Conservation (phyloP, 306 rosid genomes). For the Castanea crenata region DNA sequence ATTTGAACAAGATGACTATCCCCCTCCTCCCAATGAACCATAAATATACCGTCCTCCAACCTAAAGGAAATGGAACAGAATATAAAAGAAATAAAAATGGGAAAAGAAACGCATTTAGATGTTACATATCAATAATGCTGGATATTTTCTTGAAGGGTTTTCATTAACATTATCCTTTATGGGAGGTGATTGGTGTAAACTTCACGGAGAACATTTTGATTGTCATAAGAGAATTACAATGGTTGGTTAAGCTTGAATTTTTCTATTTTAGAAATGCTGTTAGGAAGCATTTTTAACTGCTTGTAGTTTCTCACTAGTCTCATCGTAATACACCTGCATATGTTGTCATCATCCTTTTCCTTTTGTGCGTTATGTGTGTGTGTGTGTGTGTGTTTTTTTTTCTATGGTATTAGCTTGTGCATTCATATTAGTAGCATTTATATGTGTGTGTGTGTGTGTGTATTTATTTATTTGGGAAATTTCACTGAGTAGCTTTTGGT, state of each 20-base stretch:
- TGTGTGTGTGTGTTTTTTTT: no score
- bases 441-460: no score
- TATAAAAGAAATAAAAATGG: background rate
- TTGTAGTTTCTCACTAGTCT: background rate
- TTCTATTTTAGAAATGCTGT: background rate
- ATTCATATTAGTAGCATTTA: no score
- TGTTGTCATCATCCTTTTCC: no score
- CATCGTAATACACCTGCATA: no score
- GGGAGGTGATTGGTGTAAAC: background rate
- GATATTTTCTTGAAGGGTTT: background rate
- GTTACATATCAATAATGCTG: background rate
- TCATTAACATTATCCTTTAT: background rate
- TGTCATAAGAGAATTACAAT: background rate
- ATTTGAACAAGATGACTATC: background rate
- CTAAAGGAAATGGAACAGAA: background rate
- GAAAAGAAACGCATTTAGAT: background rate
- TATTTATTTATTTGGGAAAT: no score
- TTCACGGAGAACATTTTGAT: background rate
- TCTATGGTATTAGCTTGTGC: no score
- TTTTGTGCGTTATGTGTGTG: no score
- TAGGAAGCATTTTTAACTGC: background rate
- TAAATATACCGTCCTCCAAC: background rate
- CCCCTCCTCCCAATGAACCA: background rate
- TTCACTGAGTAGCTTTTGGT: no score
- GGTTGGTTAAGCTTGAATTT: background rate